phyloP scores from a whole-genome alignment of 352 stramenopile species.

The Phytophthora parvispora region DNA sequence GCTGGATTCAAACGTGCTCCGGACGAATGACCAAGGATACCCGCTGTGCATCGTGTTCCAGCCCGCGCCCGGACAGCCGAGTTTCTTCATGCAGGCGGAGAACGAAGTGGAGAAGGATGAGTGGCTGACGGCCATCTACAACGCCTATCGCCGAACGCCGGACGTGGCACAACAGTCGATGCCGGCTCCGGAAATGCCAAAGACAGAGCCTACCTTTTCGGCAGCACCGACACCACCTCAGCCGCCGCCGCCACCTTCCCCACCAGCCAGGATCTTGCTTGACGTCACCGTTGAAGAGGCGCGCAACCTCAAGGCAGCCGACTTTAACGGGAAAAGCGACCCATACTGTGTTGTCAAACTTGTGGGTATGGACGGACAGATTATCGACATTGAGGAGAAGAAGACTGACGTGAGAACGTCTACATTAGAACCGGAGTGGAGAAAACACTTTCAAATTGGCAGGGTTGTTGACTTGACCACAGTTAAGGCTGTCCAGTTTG shows the following conservation, averaged over 20 bases:
- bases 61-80: conserved; percentile 41
- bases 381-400: conserved; percentile 65
- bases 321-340: conserved; percentile 78
- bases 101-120: conserved; percentile 72
- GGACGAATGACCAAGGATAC: conserved; percentile 79
- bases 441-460: conserved; percentile 55
- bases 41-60: conserved; percentile 67
- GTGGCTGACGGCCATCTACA: conserved; percentile 70
- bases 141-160: conserved; percentile 51
- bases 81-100: conserved; percentile 74
- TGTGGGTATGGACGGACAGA: conserved; percentile 63
- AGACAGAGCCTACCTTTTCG: not conserved
- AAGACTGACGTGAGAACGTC: conserved; percentile 61
- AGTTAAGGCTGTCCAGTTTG: conserved; percentile 69
- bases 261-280: conserved; percentile 51
- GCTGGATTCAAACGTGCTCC: conserved; percentile 62
- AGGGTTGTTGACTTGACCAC: conserved; percentile 58
- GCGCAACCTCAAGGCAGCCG: conserved; percentile 55
- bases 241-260: conserved; percentile 12
- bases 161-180: conserved; percentile 34
- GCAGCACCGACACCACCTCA: conserved; percentile 5
- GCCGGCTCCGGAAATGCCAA: conserved; percentile 1
- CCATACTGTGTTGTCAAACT: conserved; percentile 78
- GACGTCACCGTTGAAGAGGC: conserved; percentile 65
- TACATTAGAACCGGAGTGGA: conserved; percentile 70